Conservation (phyloP, 805 yeast species). For the Lipomyces yamanashiensis region DNA sequence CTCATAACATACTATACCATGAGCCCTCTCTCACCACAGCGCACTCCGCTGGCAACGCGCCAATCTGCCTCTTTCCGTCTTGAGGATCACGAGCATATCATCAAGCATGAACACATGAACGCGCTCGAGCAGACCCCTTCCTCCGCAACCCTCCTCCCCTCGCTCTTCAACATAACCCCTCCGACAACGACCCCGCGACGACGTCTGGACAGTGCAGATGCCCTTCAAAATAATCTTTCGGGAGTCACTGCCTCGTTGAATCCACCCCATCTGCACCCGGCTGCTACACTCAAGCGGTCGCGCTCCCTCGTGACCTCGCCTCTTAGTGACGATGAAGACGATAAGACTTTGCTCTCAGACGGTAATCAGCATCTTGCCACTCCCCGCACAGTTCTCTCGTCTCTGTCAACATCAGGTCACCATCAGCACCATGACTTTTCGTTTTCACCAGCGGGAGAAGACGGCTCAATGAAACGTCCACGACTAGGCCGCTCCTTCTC, state of each 20-base stretch:
- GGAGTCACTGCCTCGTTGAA: too few relatives aligned
- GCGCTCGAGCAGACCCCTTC: slow-evolving; percentile 11
- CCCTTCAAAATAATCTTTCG: too few relatives aligned
- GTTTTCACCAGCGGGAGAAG: not conserved
- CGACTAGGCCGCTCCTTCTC: slow-evolving; percentile 20
- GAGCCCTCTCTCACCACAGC: slow-evolving; percentile 22
- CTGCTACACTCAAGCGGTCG: slow-evolving; percentile 11
- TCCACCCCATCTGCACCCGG: slow-evolving; percentile 3
- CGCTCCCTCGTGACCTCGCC: slow-evolving; percentile 20
- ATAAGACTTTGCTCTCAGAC: not conserved
- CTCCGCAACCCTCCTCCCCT: slow-evolving; percentile 41
- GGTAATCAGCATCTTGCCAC: slow-evolving; percentile 3
- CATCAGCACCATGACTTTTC: not conserved
- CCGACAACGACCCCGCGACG: slow-evolving; percentile 38
- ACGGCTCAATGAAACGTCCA: slow-evolving; percentile 7
- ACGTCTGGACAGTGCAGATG: slow-evolving; percentile 4
- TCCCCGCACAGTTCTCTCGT: slow-evolving; percentile 9
- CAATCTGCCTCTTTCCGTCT: not conserved
- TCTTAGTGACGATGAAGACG: slow-evolving; percentile 11
- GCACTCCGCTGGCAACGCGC: slow-evolving; percentile 23
- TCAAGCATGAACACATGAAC: not conserved
- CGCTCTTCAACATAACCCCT: slow-evolving; percentile 46
- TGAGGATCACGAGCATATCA: not conserved
- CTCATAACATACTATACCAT: not conserved
- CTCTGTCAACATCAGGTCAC: not conserved